Conservation (phyloP, 176 grass and related monocot species). For the Aechmea fasciata region DNA sequence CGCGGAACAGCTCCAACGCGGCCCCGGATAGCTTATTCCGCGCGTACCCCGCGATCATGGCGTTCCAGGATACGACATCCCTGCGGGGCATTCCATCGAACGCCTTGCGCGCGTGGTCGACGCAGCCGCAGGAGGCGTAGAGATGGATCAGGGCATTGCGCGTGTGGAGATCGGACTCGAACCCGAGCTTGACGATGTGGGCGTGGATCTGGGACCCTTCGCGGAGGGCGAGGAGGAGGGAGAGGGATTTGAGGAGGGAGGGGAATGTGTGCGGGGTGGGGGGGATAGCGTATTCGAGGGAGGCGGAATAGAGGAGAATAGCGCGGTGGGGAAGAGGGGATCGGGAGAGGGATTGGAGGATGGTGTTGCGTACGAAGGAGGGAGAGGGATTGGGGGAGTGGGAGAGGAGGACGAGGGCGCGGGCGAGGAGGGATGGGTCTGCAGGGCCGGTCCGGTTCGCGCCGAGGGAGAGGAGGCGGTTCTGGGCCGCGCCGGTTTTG, state of each 20-base stretch:
- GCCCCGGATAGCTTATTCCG: not conserved
- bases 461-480: not conserved
- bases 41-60: not conserved
- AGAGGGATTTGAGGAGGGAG: not conserved
- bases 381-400: not conserved
- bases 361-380: not conserved
- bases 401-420: not conserved
- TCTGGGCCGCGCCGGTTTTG: not conserved
- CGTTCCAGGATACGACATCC: not conserved
- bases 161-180: not conserved
- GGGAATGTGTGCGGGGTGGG: not conserved
- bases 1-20: not conserved
- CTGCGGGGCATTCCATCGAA: not conserved
- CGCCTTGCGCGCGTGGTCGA: not conserved
- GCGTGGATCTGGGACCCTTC: not conserved
- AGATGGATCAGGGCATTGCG: conserved; percentile 3
- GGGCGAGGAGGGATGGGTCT: not conserved
- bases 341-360: not conserved
- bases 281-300: not conserved
- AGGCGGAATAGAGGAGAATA: not conserved
- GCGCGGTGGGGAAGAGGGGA: not conserved
- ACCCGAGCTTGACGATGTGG: not conserved
- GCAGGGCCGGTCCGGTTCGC: not conserved
- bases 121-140: not conserved
- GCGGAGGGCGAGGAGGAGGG: not conserved